Base-by-base conservation (phyloP, 139 green algal genomes). In the Tetradesmus lagerheimii region DNA sequence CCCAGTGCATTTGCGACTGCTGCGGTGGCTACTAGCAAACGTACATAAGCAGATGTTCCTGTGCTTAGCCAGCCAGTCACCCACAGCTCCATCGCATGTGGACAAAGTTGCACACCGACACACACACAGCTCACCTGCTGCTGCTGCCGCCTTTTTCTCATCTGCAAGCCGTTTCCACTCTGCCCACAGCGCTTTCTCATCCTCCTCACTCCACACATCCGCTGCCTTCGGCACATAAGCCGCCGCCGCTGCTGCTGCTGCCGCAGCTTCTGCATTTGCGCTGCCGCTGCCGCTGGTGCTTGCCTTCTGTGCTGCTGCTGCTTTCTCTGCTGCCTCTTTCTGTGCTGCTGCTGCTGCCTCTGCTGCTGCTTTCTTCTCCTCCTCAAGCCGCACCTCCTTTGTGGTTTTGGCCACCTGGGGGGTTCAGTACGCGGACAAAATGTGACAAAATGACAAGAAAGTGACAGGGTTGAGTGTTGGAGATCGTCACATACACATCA, bases 331-430 rank as follows among this genome's bases (percentile, higher is more conserved):
- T 82, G 84, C 84, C 35, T 37, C 38, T 45, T 67, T 67, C 6
- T 34, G 27, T 37, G 84, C 85, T 47, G 38, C 85, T 15, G 38
- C 57, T 8, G n/a, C 85, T 14, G 39, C 85, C 41, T 50, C 85
- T 66, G 66, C 85, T 64, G 39, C 66, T 31, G n/a, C 31, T 15
- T 89, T 34, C 25, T 41, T 41, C 38, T 89, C 85, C 29, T 81
- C 27, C 39, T 81, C 37, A 11, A 50, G 4, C 4, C 85, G 71
- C 4, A 89, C 45, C 71, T 89, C 71, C 64, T 89, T 84, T 4
- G 9, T 34, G 4, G 71, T 89, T 38, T 84, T 89, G 43, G 85
- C 85, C 71, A 89, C 85, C 85, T 89, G 83, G 41, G 83, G 41
- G 80, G 4, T 27, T 37, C 25, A 23, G 20, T 39, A 80, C n/a